These are phyloP conservation scores for Cymodocea nodosa DNA, from an alignment of 116 monocot species.

Conservation along the genomic window DNA sequence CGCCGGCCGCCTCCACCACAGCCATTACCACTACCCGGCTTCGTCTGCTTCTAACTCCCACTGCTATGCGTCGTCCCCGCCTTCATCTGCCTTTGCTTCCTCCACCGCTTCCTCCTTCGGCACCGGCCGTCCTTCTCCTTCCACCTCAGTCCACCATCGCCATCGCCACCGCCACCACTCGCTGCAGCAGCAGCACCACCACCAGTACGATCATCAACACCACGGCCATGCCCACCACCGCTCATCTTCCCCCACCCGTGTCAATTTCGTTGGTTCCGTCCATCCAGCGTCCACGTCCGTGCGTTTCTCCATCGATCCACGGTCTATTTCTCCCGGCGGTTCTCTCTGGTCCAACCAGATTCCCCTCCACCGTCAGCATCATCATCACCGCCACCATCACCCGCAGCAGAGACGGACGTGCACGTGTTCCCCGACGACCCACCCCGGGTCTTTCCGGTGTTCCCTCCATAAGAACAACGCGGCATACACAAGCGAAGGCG, in stretches of 20 bases:
- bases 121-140: constrained; percentile 1
- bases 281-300: constrained; percentile 11
- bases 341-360: no score
- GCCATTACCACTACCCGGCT: not conserved
- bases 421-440: constrained; percentile 65
- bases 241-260: constrained; percentile 46
- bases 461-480: constrained; percentile 40
- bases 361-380: constrained; percentile 3
- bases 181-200: constrained; percentile 1
- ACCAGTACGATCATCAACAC: not conserved
- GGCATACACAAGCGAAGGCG: constrained; percentile 1
- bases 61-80: not conserved
- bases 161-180: not conserved
- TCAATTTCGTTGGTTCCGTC: constrained; percentile 29
- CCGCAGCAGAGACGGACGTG: constrained; percentile 31
- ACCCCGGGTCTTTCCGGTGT: constrained; percentile 65
- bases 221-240: constrained; percentile 12
- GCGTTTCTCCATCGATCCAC: constrained; percentile 26
- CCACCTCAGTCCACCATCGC: constrained; percentile 8
- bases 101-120: constrained; percentile 9
- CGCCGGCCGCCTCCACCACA: constrained; percentile 2
- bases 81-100: not conserved
- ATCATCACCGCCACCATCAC: constrained; percentile 1
- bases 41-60: no score
- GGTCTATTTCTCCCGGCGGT: constrained; percentile 6